phyloP scores from a whole-genome alignment of 2,329 filamentous ascomycete genomes.

The Penicillium concentricum region DNA sequence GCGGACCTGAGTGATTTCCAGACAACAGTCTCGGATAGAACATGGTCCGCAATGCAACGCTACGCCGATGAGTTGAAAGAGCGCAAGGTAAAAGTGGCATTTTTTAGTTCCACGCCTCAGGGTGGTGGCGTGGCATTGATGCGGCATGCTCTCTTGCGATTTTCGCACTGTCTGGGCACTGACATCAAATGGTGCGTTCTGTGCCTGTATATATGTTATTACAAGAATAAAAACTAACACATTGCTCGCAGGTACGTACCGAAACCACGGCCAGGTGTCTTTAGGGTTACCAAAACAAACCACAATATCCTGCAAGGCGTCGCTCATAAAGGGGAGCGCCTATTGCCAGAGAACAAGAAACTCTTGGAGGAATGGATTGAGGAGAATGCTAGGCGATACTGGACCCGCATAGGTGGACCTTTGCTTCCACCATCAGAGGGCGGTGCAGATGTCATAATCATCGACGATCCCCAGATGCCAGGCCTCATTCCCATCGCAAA shows the following conservation, averaged over 20 bases:
- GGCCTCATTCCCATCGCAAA: conserved; percentile 74
- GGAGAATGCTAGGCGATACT: conserved; percentile 72
- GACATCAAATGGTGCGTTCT: conserved; percentile 68
- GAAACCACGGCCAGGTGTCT: conserved; percentile 75
- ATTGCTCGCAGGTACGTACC: conserved; percentile 61
- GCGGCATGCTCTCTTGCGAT: conserved; percentile 74
- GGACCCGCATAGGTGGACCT: conserved; percentile 67
- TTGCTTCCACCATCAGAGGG: conserved; percentile 64
- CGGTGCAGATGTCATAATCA: conserved; percentile 72
- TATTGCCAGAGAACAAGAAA: conserved; percentile 61
- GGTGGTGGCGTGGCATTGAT: conserved; percentile 81
- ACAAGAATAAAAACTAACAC: conserved; percentile 6
- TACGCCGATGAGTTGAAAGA: conserved; percentile 63
- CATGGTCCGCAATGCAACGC: conserved; percentile 65
- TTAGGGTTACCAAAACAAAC: conserved; percentile 81
- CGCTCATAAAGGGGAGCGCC: conserved; percentile 61
- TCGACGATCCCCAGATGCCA: conserved; percentile 85
- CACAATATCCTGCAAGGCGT: conserved; percentile 88
- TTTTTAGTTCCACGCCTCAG: conserved; percentile 78
- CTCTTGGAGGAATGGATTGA: conserved; percentile 70
- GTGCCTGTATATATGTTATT: background rate
- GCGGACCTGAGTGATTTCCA: conserved; percentile 59
- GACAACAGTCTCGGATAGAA: conserved; percentile 58
- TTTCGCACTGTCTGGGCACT: conserved; percentile 64
- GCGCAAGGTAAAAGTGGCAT: conserved; percentile 67